These are phyloP conservation scores for Lentithecium fluviatile DNA, from an alignment of 495 filamentous ascomycete genomes.

Conservation along the genomic window DNA sequence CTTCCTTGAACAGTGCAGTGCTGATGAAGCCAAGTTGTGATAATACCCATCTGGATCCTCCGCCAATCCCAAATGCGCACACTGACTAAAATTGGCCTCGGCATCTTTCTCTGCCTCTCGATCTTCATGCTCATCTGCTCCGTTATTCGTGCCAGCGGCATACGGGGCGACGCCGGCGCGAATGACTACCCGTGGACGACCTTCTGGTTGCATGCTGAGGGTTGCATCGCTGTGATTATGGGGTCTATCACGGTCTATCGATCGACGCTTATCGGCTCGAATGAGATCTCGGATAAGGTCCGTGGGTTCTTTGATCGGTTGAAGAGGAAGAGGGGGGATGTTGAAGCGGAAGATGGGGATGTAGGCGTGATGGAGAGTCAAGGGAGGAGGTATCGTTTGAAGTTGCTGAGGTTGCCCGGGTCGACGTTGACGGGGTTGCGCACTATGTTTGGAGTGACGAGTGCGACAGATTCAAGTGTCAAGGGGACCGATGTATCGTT, in stretches of 20 bases:
- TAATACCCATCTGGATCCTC: slow-evolving; percentile 5
- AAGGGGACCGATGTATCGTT: too few relatives aligned
- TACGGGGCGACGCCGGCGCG: neutral
- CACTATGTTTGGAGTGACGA: too few relatives aligned
- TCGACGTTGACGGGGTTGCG: too few relatives aligned
- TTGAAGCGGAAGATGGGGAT: too few relatives aligned
- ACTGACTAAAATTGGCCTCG: slow-evolving; percentile 6
- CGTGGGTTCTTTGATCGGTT: too few relatives aligned
- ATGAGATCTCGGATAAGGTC: slow-evolving; percentile 28
- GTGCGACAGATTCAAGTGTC: too few relatives aligned
- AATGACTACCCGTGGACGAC: slow-evolving; percentile 4
- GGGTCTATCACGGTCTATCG: slow-evolving; percentile 4
- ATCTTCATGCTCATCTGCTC: slow-evolving; percentile 15
- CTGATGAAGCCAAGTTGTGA: neutral
- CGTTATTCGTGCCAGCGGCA: slow-evolving; percentile 5
- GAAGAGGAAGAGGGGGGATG: too few relatives aligned
- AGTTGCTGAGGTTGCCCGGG: too few relatives aligned
- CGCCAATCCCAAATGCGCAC: neutral
- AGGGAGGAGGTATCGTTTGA: too few relatives aligned
- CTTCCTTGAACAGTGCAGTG: neutral
- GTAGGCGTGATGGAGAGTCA: too few relatives aligned
- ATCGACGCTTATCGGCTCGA: neutral
- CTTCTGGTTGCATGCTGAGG: slow-evolving; percentile 7
- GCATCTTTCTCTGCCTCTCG: slow-evolving; percentile 10
- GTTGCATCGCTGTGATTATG: slow-evolving; percentile 14